Base-by-base conservation (phyloP, 495 filamentous ascomycete species). In the Aspergillus biplanus region DNA sequence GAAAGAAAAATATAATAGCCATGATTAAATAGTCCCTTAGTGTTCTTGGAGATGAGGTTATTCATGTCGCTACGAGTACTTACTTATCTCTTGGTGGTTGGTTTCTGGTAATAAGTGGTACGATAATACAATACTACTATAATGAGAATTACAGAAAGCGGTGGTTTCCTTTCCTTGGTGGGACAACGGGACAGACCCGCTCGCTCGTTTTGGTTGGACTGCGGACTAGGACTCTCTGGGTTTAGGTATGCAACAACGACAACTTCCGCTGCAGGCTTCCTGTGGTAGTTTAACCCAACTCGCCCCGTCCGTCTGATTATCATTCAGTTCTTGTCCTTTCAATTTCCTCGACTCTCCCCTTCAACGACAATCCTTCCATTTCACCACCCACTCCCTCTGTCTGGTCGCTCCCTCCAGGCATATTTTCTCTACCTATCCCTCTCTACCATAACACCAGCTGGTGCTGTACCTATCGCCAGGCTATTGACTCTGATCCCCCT, bases 161-260 rank as follows among this genome's bases (percentile, higher is more conserved):
- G 21, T 27, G 21, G 21, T 27, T 27, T 27, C 1, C 21, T 27
- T 44, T 44, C 39, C 39, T 4, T 15, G 39, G 39, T 44, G 39
- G 39, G 39, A 44, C 67, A 49, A 48, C 65, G 61, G 65, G 55
- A 58, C 49, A 16, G 59, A 52, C 60, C 67, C 67, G 57, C 63
- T 59, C 44, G 16, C 9, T 35, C 47, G 33, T 52, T 37, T 33
- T 49, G 52, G 47, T 50, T 31, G 52, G 48, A 56, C 59, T 56
- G 47, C 21, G 42, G 46, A 62, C 52, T 46, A 42, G 42, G 37
- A 55, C 50, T 47, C 6, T 21, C 52, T 47, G 31, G 53, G 27
- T n/a, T 33, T 48, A 56, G 59, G 59, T 56, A 56, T 62, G 59
- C 59, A 52, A 33, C 54, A 34, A 56, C 52, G 53, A 50, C 58